Percentiles rank a stretch among this genome's conserved stretches.
Conservation (phyloP, 129 eudicot genomes). For the Lactuca saligna region DNA sequence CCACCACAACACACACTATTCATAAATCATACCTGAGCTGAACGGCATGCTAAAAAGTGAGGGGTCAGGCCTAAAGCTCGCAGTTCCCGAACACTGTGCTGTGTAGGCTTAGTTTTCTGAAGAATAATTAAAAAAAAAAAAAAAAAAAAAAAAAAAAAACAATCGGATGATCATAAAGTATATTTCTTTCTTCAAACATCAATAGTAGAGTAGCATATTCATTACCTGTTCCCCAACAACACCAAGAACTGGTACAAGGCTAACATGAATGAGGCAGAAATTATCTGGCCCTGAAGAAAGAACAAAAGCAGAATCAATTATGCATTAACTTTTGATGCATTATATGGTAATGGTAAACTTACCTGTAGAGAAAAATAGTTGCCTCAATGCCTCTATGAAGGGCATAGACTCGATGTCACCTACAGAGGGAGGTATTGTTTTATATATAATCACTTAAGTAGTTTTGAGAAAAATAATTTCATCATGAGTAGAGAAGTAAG, state of each 20-base stretch:
- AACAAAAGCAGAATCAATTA: constrained; percentile 7
- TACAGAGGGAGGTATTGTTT: constrained; percentile 21
- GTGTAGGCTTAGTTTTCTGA: constrained; percentile 98
- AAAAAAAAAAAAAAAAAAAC: too few relatives aligned
- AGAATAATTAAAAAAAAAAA: too few relatives aligned
- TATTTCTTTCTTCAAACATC: constrained; percentile 7
- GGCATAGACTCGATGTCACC: constrained; percentile 99
- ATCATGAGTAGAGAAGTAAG: neutral
- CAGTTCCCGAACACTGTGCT: constrained; percentile 94
- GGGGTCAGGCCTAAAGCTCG: constrained; percentile 99
- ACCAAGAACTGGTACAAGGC: constrained; percentile 92
- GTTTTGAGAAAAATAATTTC: too few relatives aligned
- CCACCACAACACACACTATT: neutral
- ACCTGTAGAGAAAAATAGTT: constrained; percentile 84
- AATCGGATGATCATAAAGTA: neutral
- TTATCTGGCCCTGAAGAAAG: constrained; percentile 71
- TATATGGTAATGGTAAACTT: constrained; percentile 13
- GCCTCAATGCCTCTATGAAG: constrained; percentile 95
- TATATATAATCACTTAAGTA: too few relatives aligned
- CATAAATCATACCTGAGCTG: constrained; percentile 61
- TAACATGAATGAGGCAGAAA: constrained; percentile 94
- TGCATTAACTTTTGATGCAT: constrained; percentile 3
- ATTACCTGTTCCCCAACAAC: constrained; percentile 98
- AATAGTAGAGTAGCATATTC: constrained; percentile 27
- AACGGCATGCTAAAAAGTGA: constrained; percentile 95